These are phyloP conservation scores for Colletotrichum coccodes DNA, from an alignment of 2,329 filamentous ascomycete genomes.

Conservation along the genomic window DNA sequence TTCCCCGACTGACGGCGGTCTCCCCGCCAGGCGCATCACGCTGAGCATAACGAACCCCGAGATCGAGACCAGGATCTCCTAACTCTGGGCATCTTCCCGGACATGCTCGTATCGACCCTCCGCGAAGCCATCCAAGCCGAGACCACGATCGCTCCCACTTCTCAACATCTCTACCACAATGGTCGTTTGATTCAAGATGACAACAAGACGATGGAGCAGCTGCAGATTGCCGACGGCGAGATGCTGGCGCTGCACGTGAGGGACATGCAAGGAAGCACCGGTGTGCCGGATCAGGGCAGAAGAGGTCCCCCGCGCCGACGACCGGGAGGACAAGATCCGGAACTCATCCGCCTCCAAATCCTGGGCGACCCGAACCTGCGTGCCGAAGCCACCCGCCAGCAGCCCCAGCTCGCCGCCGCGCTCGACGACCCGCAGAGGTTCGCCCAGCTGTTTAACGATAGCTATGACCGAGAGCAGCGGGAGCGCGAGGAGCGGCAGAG, in stretches of 20 bases:
- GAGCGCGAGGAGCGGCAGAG: conserved; percentile 82
- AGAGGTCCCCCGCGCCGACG: conserved; percentile 47
- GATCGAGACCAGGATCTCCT: conserved; percentile 75
- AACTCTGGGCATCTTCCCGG: conserved; percentile 82
- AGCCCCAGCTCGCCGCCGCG: conserved; percentile 81
- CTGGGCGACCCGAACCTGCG: conserved; percentile 81
- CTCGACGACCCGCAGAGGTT: conserved; percentile 83
- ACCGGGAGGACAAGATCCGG: conserved; percentile 70
- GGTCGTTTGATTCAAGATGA: conserved; percentile 81
- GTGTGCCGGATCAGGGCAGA: conserved; percentile 48
- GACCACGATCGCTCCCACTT: conserved; percentile 74
- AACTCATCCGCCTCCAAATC: conserved; percentile 84
- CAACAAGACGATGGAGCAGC: conserved; percentile 81
- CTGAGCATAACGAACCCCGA: conserved; percentile 84
- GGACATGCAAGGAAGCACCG: conserved; percentile 62
- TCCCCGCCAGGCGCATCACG: conserved; percentile 78
- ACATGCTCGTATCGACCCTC: conserved; percentile 85
- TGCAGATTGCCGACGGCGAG: conserved; percentile 86
- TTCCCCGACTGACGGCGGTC: conserved; percentile 9
- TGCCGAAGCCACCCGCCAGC: conserved; percentile 74
- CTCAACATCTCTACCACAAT: conserved; percentile 91
- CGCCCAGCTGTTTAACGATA: conserved; percentile 74
- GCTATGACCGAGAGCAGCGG: conserved; percentile 76
- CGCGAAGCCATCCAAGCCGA: conserved; percentile 91
- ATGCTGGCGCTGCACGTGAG: conserved; percentile 90